Base-by-base conservation (phyloP, 352 stramenopile species). In the Aphanomyces euteiches region DNA sequence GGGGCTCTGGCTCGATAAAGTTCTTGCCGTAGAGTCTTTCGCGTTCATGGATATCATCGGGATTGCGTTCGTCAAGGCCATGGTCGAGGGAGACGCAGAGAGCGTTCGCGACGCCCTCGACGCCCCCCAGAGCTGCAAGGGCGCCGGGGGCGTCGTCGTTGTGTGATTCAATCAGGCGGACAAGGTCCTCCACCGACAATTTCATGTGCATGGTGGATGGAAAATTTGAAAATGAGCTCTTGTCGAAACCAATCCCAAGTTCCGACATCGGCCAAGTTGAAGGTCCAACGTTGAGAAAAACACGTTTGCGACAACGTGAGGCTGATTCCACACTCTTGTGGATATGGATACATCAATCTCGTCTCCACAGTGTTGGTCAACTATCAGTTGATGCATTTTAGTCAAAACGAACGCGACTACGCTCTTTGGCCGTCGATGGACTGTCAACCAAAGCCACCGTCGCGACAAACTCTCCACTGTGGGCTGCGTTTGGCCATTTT, bases 91-190 rank as follows among this genome's bases (percentile, higher is more conserved):
- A 72, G 28, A 90, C 78, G 13, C 70, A 58, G 7, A 90, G 57
- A 7, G 79, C 66, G 2, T 66, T 41, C 4, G 83, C 80, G 53
- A 90, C 78, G 15, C 83, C 83, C 17, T 75, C 78, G 63, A 89
- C 79, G 45, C 79, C 75, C 8, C 80, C 83, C 13, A 85, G 73
- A 38, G 75, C 79, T 56, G 74, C 75, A 12, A 90, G 73, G 47
- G 87, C 75, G 17, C 77, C 77, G 3, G 75, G 75, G 61, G 85
- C 77, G 7, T 83, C 66, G 57, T 89, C 83, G 48, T 79, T 77
- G 38, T 77, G 72, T 19, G 80, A 88, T 69, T 90, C 80, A 39
- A 90, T 79, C 45, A 90, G 80, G 12, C 79, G 75, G 50, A 90
- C 88, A 41, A 90, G 67, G 67, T 90, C 81, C 12, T 73, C 73